Base-by-base conservation (phyloP, 148 eudicot genomes). In the Vaccinium darrowii region DNA sequence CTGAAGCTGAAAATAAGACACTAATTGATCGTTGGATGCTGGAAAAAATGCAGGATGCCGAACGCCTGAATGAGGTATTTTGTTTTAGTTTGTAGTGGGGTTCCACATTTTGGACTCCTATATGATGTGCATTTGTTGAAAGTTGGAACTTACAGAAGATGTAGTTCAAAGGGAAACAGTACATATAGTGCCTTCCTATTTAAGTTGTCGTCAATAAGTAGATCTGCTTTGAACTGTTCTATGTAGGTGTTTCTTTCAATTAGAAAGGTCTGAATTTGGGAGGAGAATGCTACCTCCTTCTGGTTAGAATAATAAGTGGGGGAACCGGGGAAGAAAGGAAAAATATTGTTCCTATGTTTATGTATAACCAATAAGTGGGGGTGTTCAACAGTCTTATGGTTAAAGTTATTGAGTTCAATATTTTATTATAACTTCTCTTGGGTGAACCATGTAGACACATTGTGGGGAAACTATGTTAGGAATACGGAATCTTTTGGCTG, bases 21-120 rank as follows among this genome's bases (percentile, higher is more conserved):
- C 88, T 97, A 84, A 67, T 97, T 91, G 99, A 97, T 81, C 97
- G 98, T 43, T 94, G 94, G 95, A 92, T 97, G 98, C 84, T 93
- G 86, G 93, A 92, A 89, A 97, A 97, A 86, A 97, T 97, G 99
- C 91, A 95, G 89, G 98, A 97, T 90, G 99, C 99, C 76, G 98
- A 95, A 85, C 92, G 93, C 75, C 86, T 97, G 54, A 97, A 97
- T 89, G 99, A 97, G 96, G 99, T 97, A 90, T 43, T 18, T 58
- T 18, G 30, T 73, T 16, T 27, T 67, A 53, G 19, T 62, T 2
- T 85, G 11, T 58, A 33, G 67, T 52, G 50, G 18, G 16, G 47
- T 76, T 74, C 36, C 52, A 16, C 30, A 72, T 73, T 52, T 54
- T 71, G 50, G 63, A 82, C 51, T 9, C 33, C 50, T 13, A 51